Conservation (phyloP, 169 alveolate genomes). For the Cyclospora cayetanensis region DNA sequence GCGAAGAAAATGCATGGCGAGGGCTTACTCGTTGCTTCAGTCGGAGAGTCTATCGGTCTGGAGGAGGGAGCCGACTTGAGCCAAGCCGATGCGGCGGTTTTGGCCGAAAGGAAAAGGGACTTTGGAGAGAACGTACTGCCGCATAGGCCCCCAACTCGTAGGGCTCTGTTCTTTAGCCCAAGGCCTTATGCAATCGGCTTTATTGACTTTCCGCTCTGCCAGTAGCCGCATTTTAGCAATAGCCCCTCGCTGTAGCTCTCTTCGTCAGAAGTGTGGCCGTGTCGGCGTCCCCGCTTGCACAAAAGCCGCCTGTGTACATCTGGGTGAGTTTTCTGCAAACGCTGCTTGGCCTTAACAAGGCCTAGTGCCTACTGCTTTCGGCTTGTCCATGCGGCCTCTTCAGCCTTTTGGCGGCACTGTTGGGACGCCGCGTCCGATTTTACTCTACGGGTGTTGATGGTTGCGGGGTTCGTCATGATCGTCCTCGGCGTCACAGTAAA, state of each 20-base stretch:
- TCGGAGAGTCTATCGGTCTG: neutral
- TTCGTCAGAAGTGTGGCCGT: too few relatives aligned
- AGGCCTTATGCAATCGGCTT: too few relatives aligned
- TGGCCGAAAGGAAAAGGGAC: neutral
- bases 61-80: neutral
- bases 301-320: neutral
- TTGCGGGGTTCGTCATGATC: slow-evolving; percentile 56
- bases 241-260: too few relatives aligned
- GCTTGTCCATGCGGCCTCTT: neutral
- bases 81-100: neutral
- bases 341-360: too few relatives aligned
- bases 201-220: too few relatives aligned
- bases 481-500: slow-evolving; percentile 62
- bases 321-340: neutral
- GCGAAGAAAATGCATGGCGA: neutral
- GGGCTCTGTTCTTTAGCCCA: too few relatives aligned
- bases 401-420: slow-evolving; percentile 68
- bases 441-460: slow-evolving; percentile 47
- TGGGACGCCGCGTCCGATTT: slow-evolving; percentile 63
- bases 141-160: slow-evolving; percentile 54
- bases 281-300: neutral
- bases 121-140: slow-evolving; percentile 60
- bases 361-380: neutral
- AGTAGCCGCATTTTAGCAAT: too few relatives aligned
- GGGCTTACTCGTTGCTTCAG: too few relatives aligned